Evolutionary conservation across 495 filamentous ascomycete genomes (phyloP), one percentile per base, ranked within the genome.

Genomic region (Talaromyces borbonicus): DNA sequence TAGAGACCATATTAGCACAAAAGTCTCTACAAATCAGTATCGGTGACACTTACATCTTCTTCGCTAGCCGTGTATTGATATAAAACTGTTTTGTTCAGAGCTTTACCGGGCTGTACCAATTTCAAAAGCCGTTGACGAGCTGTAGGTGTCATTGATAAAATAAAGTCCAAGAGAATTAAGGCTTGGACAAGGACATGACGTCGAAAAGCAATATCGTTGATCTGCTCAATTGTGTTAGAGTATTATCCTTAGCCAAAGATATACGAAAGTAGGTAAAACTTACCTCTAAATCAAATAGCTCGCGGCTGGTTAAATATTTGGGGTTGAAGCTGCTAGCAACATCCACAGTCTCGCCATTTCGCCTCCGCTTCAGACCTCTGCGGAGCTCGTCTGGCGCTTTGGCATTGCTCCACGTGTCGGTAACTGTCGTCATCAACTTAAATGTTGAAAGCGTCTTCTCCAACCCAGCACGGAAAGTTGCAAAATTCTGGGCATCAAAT

Each of bases 261-360:
- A 38, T 24, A 29, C 20, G 24, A 38, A 1, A 22, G 12, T 35
- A 20, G 19, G 43, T 22, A 6, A n/a, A n/a, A n/a, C n/a, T 43
- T 70, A 87, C 85, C 74, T 99, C 92, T 35, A 97, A 77, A 51
- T 92, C 86, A 64, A 99, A 99, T 3, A 99, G 72, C 58, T 97
- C 93, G 41, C 84, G 74, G 51, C 87, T 93, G 15, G 92, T 99
- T 8, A 99, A 72, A 62, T 97, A 99, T 57, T 96, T 97, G 7
- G 92, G 89, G 54, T 97, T 97, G 68, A 93, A 95, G 18, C 75
- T 83, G 57, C 80, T 84, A 25, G 81, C 74, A 36, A 87, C 70
- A 42, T 79, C 74, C 37, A 77, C 74, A 0, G 65, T 69, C 33
- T 81, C 74, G 24, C 75, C 73, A 27, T 56, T 64, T 20, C 79